Evolutionary conservation across 306 rosid genomes (phyloP).

Genomic region (Castanopsis chinensis): DNA sequence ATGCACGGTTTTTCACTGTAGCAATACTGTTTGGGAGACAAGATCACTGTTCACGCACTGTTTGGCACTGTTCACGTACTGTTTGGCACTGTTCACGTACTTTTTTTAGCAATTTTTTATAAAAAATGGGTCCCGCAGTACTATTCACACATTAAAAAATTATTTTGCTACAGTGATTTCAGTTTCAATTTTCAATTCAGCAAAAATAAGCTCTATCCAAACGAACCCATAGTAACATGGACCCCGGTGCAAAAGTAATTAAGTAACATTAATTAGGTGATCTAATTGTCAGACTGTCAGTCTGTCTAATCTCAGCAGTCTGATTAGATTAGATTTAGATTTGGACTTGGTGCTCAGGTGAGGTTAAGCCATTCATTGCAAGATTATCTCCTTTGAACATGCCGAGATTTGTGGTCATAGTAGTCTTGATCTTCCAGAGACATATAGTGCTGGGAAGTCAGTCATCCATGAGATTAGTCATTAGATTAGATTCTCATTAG

Average conservation of each 20-base stretch:
- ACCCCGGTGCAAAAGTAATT: background rate
- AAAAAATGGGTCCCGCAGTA: no score
- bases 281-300: background rate
- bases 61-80: no score
- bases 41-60: no score
- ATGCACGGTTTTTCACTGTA: no score
- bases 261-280: background rate
- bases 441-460: slow-evolving; percentile 19
- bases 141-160: no score
- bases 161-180: no score
- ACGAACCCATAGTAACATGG: background rate
- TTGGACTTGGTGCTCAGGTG: background rate
- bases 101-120: no score
- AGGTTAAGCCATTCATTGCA: slow-evolving; percentile 7
- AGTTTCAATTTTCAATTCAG: no score
- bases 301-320: background rate
- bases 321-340: background rate
- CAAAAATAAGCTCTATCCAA: no score
- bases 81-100: no score
- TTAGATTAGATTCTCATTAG: no score
- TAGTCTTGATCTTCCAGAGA: slow-evolving; percentile 5
- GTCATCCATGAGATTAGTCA: background rate
- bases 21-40: no score
- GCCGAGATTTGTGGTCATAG: slow-evolving; percentile 40
- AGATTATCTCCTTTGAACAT: slow-evolving; percentile 33